Evolutionary conservation across 768 basidiomycete species (phyloP).

Genomic region (Pisolithus tinctorius): DNA sequence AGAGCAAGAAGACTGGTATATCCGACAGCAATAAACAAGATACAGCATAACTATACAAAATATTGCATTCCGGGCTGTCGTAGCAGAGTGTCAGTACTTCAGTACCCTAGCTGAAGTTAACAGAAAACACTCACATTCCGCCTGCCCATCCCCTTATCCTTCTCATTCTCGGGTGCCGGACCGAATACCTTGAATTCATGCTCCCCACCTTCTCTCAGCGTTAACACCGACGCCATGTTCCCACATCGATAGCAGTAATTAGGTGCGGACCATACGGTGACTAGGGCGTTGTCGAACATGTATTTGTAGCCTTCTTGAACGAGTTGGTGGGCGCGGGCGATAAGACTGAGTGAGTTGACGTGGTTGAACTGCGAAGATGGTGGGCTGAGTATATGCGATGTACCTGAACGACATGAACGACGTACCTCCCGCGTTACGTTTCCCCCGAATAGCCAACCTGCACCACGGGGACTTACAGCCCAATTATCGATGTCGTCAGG

Average conservation of each 20-base stretch:
- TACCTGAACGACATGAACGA: neutral
- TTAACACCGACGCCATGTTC: conserved; percentile 88
- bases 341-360: conserved; percentile 78
- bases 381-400: neutral
- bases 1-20: neutral
- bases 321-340: conserved; percentile 94
- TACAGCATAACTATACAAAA: conserved; percentile 25
- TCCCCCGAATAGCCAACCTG: conserved; percentile 91
- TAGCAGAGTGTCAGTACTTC: neutral
- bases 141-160: conserved; percentile 71
- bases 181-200: conserved; percentile 70
- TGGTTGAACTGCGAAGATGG: conserved; percentile 72
- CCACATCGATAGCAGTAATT: conserved; percentile 86
- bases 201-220: conserved; percentile 59
- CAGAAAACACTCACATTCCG: conserved; percentile 49
- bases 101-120: too few relatives aligned
- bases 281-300: conserved; percentile 91
- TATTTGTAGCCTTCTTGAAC: conserved; percentile 96
- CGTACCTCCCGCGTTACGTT: conserved; percentile 78
- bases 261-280: conserved; percentile 90
- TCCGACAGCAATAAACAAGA: neutral
- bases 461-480: conserved; percentile 95
- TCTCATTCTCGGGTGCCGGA: conserved; percentile 84
- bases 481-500: conserved; percentile 93
- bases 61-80: conserved; percentile 32